Conservation (phyloP, 2,329 filamentous ascomycete species). For the Colletotrichum tabaci region DNA sequence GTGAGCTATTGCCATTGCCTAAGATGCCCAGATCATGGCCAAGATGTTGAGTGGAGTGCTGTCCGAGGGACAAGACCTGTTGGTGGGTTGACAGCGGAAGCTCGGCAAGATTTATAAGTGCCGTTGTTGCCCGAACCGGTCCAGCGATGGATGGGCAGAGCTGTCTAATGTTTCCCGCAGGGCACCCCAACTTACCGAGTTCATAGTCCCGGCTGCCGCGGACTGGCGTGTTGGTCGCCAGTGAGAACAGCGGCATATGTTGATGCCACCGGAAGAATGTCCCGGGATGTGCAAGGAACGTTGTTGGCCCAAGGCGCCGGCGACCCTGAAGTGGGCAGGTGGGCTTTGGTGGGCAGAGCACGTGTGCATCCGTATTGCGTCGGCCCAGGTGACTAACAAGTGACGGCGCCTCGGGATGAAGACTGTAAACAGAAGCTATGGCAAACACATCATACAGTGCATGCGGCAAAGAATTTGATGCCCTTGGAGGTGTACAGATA, state of each 20-base stretch:
- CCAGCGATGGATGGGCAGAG: slow-evolving; percentile 25
- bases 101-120: slow-evolving; percentile 27
- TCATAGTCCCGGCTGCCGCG: neutral
- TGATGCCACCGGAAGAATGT: slow-evolving; percentile 10
- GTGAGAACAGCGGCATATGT: slow-evolving; percentile 25
- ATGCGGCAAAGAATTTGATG: slow-evolving; percentile 10
- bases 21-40: slow-evolving; percentile 4
- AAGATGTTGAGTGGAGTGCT: neutral
- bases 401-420: neutral
- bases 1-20: neutral
- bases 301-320: slow-evolving; percentile 6
- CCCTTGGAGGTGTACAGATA: slow-evolving; percentile 5
- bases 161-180: slow-evolving; percentile 14
- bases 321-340: slow-evolving; percentile 10
- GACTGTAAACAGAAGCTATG: neutral
- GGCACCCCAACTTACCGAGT: slow-evolving; percentile 23
- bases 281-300: slow-evolving; percentile 19
- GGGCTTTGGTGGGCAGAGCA: neutral
- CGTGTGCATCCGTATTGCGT: slow-evolving; percentile 12
- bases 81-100: neutral
- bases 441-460: neutral
- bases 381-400: slow-evolving; percentile 10
- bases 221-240: slow-evolving; percentile 18
- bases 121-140: slow-evolving; percentile 26
- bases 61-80: slow-evolving; percentile 4